These are phyloP conservation scores for Melanomma pulvis-pyrius DNA, from an alignment of 495 filamentous ascomycete genomes.

Conservation along the genomic window DNA sequence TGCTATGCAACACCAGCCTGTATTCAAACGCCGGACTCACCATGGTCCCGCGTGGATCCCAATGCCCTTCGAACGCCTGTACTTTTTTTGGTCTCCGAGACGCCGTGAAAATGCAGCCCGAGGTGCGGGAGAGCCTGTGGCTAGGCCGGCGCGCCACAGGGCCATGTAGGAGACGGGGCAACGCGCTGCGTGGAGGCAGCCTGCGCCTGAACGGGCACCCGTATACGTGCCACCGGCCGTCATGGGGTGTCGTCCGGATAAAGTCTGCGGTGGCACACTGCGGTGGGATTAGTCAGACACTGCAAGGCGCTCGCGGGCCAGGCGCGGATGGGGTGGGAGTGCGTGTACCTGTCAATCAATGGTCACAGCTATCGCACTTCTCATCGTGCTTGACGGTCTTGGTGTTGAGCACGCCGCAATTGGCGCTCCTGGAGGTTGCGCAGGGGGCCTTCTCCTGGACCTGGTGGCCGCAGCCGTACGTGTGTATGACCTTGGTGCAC, in stretches of 20 bases:
- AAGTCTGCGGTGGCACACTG: slow-evolving; percentile 41
- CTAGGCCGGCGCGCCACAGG: slow-evolving; percentile 14
- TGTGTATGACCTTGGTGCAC: slow-evolving; percentile 45
- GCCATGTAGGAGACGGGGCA: slow-evolving; percentile 24
- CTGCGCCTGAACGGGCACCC: slow-evolving; percentile 34
- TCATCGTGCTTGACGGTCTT: slow-evolving; percentile 46
- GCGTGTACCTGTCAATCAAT: slow-evolving; percentile 30
- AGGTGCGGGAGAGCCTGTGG: slow-evolving; percentile 4
- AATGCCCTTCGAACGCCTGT: slow-evolving; percentile 40
- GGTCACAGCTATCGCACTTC: slow-evolving; percentile 46
- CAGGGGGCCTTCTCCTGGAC: slow-evolving; percentile 41
- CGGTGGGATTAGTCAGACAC: slow-evolving; percentile 34
- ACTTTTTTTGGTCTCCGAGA: slow-evolving; percentile 37
- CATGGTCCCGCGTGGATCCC: slow-evolving; percentile 27
- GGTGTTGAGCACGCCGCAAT: slow-evolving; percentile 39
- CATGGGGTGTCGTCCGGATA: slow-evolving; percentile 40
- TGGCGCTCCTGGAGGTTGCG: slow-evolving; percentile 41
- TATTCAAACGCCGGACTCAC: slow-evolving; percentile 39
- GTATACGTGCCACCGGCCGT: slow-evolving; percentile 40
- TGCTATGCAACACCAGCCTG: slow-evolving; percentile 31
- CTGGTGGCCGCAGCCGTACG: slow-evolving; percentile 44
- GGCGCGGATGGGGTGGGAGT: background rate
- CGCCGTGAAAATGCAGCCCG: slow-evolving; percentile 40
- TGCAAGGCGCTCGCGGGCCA: slow-evolving; percentile 14
- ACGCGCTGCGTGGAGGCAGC: slow-evolving; percentile 17